Evolutionary conservation across 2,329 filamentous ascomycete species (phyloP).

Genomic region (Colletotrichum echinochloae): DNA sequence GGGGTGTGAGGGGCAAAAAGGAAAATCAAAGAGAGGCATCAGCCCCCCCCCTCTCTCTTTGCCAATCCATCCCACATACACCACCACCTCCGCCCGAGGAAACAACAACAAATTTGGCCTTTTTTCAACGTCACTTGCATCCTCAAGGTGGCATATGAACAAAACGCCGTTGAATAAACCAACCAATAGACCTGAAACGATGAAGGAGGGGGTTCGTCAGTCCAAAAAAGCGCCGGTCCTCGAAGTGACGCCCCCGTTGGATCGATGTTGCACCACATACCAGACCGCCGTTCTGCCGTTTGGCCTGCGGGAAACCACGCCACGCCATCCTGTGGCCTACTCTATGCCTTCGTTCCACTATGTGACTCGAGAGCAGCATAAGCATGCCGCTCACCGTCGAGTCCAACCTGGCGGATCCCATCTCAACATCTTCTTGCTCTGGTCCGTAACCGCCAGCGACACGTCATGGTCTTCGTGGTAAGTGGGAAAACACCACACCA

Average conservation of each 20-base stretch:
- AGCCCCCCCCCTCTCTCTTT: slow-evolving; percentile 25
- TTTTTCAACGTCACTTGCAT: slow-evolving; percentile 37
- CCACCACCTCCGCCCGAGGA: slow-evolving; percentile 9
- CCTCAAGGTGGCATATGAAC: background rate
- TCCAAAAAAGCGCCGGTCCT: slow-evolving; percentile 3
- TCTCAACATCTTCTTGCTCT: slow-evolving; percentile 7
- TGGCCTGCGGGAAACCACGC: slow-evolving; percentile 20
- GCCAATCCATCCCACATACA: slow-evolving; percentile 7
- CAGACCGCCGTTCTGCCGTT: slow-evolving; percentile 37
- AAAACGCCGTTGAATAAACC: slow-evolving; percentile 4
- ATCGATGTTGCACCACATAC: slow-evolving; percentile 32
- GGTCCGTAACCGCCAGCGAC: slow-evolving; percentile 9
- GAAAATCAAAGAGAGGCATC: slow-evolving; percentile 16
- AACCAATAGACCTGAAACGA: background rate
- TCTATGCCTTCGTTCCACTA: background rate
- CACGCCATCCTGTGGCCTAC: slow-evolving; percentile 15
- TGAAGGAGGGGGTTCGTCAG: slow-evolving; percentile 20
- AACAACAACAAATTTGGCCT: slow-evolving; percentile 29
- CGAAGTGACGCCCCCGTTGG: slow-evolving; percentile 8
- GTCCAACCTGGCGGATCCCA: slow-evolving; percentile 24
- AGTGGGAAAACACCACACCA: background rate
- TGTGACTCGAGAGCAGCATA: background rate
- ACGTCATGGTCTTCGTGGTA: background rate
- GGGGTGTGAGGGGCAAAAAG: slow-evolving; percentile 32
- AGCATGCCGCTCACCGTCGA: slow-evolving; percentile 24